phyloP scores from a whole-genome alignment of 2,329 filamentous ascomycete genomes.

The Plenodomus lindquistii region DNA sequence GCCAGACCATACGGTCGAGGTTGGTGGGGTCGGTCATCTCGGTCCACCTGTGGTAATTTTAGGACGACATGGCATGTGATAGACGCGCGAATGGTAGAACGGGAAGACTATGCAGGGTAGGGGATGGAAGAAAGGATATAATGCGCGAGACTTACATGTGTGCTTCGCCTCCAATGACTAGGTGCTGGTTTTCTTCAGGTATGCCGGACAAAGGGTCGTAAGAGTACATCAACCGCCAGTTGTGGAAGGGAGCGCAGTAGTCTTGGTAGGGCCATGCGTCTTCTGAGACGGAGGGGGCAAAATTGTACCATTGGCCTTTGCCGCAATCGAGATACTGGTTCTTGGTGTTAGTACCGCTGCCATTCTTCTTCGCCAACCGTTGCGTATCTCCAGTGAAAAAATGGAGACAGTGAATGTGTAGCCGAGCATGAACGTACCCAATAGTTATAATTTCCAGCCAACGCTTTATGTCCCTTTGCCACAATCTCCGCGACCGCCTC shows the following conservation, averaged over 20 bases:
- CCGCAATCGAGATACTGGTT: constrained; percentile 80
- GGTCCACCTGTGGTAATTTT: constrained; percentile 79
- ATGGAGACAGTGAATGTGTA: too few species aligned
- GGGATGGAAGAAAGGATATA: background rate
- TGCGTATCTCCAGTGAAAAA: too few species aligned
- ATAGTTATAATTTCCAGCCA: constrained; percentile 76
- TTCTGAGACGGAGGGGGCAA: constrained; percentile 58
- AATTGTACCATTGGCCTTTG: constrained; percentile 77
- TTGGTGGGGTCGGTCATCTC: constrained; percentile 78
- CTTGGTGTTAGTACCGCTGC: too few species aligned
- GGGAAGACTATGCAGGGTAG: too few species aligned
- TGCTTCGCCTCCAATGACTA: constrained; percentile 80
- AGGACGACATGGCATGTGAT: too few species aligned
- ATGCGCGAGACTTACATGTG: constrained; percentile 30
- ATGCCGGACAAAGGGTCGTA: constrained; percentile 74
- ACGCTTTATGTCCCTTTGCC: constrained; percentile 67
- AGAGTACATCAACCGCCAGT: constrained; percentile 79
- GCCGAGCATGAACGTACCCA: too few species aligned
- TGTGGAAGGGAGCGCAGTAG: constrained; percentile 80
- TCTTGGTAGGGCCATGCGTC: constrained; percentile 72
- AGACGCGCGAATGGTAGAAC: too few species aligned
- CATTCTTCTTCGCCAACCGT: too few species aligned
- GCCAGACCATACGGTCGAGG: constrained; percentile 78
- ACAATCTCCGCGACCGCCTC: constrained; percentile 65
- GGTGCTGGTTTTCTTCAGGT: constrained; percentile 63